Conservation (phyloP, 1,139 yeast genomes). For the Candida tetrigidarum region DNA sequence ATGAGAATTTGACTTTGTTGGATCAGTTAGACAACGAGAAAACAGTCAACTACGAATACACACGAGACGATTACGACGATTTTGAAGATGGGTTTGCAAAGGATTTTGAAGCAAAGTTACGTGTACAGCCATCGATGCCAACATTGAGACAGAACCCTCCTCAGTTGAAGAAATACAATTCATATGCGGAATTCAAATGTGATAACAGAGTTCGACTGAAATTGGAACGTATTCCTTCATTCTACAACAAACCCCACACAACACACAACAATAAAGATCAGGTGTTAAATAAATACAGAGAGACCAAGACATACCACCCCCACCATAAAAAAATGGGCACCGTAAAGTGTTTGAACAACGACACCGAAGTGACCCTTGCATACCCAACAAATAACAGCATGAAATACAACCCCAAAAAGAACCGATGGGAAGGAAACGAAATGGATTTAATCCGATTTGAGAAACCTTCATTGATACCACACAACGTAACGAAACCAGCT, state of each 20-base stretch:
- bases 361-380: conserved; percentile 18
- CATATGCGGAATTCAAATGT: conserved; percentile 39
- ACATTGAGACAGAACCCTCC: conserved; percentile 17
- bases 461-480: conserved; percentile 41
- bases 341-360: conserved; percentile 33
- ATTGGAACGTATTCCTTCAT: conserved; percentile 49
- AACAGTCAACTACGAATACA: conserved; percentile 42
- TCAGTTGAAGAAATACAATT: conserved; percentile 31
- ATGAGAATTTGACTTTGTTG: conserved; percentile 21
- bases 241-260: conserved; percentile 29
- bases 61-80: conserved; percentile 42
- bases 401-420: conserved; percentile 57
- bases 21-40: conserved; percentile 39
- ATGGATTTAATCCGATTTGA: conserved; percentile 57
- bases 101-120: conserved; percentile 18
- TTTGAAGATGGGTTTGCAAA: conserved; percentile 41
- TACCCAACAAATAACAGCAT: conserved; percentile 35
- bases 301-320: conserved; percentile 17
- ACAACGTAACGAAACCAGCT: conserved; percentile 23
- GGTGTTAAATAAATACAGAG: conserved; percentile 33
- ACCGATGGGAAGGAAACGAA: conserved; percentile 74
- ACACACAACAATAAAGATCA: conserved; percentile 25
- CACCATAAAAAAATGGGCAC: conserved; percentile 32
- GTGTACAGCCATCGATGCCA: conserved; percentile 18
- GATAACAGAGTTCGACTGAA: conserved; percentile 40